Evolutionary conservation across 2,329 filamentous ascomycete species (phyloP).

Genomic region (Leptographium galeiforme): DNA sequence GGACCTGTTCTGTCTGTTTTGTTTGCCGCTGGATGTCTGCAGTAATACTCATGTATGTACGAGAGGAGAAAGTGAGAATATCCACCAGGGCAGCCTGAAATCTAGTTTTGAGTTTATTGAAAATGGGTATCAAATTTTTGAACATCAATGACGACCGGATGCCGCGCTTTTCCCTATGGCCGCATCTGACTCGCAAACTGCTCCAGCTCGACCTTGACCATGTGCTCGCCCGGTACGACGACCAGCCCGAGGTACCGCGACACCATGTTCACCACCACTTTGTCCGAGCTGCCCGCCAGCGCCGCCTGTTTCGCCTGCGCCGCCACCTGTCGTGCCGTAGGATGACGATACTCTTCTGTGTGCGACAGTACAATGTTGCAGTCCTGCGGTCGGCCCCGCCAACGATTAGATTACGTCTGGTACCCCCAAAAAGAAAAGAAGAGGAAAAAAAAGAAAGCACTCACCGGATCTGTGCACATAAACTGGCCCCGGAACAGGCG

Average conservation of each 20-base stretch:
- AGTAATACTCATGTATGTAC: not conserved
- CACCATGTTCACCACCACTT: conserved; percentile 56
- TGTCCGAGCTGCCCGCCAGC: conserved; percentile 20
- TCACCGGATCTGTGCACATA: conserved; percentile 85
- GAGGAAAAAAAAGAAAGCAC: conserved; percentile 1
- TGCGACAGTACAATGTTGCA: conserved; percentile 75
- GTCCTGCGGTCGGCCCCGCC: conserved; percentile 39
- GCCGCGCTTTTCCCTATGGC: not conserved
- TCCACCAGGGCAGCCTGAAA: not conserved
- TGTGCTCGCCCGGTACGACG: conserved; percentile 75
- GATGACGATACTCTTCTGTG: conserved; percentile 80
- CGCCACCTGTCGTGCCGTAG: conserved; percentile 36
- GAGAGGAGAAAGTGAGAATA: not conserved
- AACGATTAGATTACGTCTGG: not conserved
- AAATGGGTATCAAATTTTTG: not conserved
- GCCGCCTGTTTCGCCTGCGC: conserved; percentile 19
- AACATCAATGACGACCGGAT: not conserved
- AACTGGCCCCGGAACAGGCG: conserved; percentile 83
- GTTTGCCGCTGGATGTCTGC: not conserved
- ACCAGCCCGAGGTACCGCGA: conserved; percentile 81
- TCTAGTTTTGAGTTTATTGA: not conserved
- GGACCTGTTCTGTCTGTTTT: not conserved
- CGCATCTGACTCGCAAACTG: conserved; percentile 48
- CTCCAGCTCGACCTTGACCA: conserved; percentile 80
- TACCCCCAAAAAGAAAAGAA: not conserved